Base-by-base conservation (phyloP, 306 rosid species). In the Gillenia trifoliata region DNA sequence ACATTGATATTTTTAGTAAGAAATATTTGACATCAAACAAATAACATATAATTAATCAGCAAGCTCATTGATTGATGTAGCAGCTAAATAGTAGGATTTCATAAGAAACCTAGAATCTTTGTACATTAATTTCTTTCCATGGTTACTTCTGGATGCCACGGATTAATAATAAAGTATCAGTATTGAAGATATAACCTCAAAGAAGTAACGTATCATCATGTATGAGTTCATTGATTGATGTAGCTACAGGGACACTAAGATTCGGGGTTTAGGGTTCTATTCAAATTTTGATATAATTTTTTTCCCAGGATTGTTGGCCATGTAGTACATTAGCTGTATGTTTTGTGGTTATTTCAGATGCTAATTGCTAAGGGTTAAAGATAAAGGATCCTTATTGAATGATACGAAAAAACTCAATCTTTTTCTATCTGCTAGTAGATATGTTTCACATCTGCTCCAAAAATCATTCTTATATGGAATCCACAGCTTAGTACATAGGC, bases 271-370 rank as follows among this genome's bases (percentile, higher is more conserved):
- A 20, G 61, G 29, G 26, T 55, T 55, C 28, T 36, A 8, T 36
- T 36, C 11, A 36, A 36, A 11, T 36, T 36, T 36, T 36, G 41
- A 8, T 36, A 8, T 8, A 36, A 36, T 8, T 36, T 2, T 0
- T 36, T 36, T 36, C 9, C 11, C 41, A 36, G 41, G 41, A 36
- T 36, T 10, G 41, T 8, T 36, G 41, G 41, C 41, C 9, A 36
- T 36, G 9, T 45, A 15, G 52, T 45, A 45, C 52, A 45, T 4
- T 45, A 45, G 7, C 52, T 45, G 19, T 45, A 45, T 45, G 17
- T 45, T 45, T 22, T 68, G 59, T 68, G 55, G 61, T 68, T 68
- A 68, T 47, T 8, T 68, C 72, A 19, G 38, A 43, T 67, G 57
- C 25, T 26, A 45, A 67, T 25, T 67, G 57, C 25, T 26, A 45